Evolutionary conservation across 106 monocot species (phyloP).

Genomic region (Dendrobium officinale): DNA sequence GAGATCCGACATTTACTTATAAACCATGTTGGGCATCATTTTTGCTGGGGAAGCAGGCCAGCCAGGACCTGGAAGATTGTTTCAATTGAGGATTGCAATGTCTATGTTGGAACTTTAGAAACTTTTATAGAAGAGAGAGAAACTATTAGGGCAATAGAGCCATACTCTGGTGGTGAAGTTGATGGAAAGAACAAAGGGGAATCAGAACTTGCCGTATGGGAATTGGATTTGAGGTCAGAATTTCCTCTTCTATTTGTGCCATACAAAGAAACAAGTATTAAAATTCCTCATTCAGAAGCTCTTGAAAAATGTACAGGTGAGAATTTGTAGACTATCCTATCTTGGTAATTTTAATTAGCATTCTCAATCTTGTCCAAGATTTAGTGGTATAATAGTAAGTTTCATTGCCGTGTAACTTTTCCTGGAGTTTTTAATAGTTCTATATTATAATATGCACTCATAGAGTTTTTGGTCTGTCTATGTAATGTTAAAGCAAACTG

Average conservation of each 20-base stretch:
- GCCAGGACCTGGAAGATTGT: conserved; percentile 77
- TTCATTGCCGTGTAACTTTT: not conserved
- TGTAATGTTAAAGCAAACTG: too few relatives aligned
- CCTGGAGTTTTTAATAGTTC: not conserved
- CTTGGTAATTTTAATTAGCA: not conserved
- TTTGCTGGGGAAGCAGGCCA: conserved; percentile 88
- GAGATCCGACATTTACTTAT: conserved; percentile 83
- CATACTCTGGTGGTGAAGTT: conserved; percentile 54
- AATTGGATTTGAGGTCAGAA: conserved; percentile 70
- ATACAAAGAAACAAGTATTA: conserved; percentile 47
- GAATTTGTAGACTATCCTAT: not conserved
- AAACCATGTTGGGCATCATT: conserved; percentile 84
- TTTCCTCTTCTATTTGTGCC: conserved; percentile 84
- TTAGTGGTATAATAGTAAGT: not conserved
- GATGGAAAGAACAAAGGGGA: conserved; percentile 54
- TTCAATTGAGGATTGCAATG: conserved; percentile 90
- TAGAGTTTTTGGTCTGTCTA: too few relatives aligned
- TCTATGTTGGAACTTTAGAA: conserved; percentile 90
- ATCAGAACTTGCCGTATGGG: conserved; percentile 70
- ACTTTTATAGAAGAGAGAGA: conserved; percentile 94
- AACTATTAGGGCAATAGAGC: conserved; percentile 40
- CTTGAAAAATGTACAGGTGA: conserved; percentile 83
- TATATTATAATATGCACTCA: not conserved
- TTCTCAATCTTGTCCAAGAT: not conserved
- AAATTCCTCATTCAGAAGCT: conserved; percentile 83